Evolutionary conservation across 495 filamentous ascomycete species (phyloP), one percentile per base, ranked within the genome.

Genomic region (Lepidopterella palustris): DNA sequence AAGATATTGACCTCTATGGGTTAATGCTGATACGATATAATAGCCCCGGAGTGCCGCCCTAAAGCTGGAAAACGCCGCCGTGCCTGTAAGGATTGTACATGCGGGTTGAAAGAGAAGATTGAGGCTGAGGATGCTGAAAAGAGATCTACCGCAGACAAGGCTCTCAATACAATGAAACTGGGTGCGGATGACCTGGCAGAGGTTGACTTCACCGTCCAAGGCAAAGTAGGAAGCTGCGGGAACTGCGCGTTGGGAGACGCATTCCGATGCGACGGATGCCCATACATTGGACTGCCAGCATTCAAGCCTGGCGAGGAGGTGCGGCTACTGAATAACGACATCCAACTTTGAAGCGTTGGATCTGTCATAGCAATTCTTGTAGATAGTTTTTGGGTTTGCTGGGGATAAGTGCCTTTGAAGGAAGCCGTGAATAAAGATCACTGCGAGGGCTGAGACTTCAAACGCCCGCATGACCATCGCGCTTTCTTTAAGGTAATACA

Each of bases 231-330:
- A 8, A 91, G 86, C 9, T 98, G 93, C 71, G 89, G 89, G 2
- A 96, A 88, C 70, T 97, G 93, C 70, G 87, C 90, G 27, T 77
- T 98, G 10, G 93, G 93, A 24, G 93, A 98, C 74, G 90, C 90
- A 4, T 92, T 92, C 72, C 74, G 87, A 49, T 91, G 86, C 66
- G 79, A 80, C 57, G 87, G 89, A 1, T 97, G 93, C 70, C 92
- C 92, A 0, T 97, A 96, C 73, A 84, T 95, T 61, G 95, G 93
- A 8, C 77, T 97, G 54, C 93, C 95, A 1, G 86, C 93, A 5
- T 98, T 98, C 76, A 96, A 96, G 80, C 89, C 89, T 3, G 95
- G 93, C 3, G 91, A 98, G 78, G 90, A 97, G 74, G 89, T 97
- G 32, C 78, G 83, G 70, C 77, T 98, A 27, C 59, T 93, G 62